Percentiles rank a stretch among this genome's conserved stretches.
phyloP scores from a whole-genome alignment of 1,284 basidiomycete genomes.

The Vanrija sp. region DNA sequence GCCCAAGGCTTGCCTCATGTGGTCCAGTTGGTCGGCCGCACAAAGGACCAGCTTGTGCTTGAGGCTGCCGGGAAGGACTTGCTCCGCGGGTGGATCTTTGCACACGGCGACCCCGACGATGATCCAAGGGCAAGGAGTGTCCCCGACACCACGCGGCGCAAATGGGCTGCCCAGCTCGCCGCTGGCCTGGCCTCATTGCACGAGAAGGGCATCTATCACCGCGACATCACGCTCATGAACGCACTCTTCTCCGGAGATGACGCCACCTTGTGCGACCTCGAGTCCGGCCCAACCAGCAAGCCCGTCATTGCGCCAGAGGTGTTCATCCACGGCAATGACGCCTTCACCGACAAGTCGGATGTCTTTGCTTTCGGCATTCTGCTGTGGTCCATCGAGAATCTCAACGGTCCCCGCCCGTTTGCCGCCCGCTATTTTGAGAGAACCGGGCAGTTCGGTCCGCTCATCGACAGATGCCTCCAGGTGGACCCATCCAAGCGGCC shows the following conservation, averaged over 20 bases:
- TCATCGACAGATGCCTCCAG: background rate
- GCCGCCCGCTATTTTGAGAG: background rate
- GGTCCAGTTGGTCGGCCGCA: background rate
- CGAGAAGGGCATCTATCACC: background rate
- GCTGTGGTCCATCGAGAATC: background rate
- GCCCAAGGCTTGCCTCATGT: background rate
- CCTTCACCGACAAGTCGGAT: background rate
- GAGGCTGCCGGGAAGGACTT: background rate
- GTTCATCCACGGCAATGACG: background rate
- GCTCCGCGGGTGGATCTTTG: too few species aligned
- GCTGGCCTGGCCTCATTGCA: background rate
- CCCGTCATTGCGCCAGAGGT: background rate
- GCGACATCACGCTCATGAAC: background rate
- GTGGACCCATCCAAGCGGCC: background rate
- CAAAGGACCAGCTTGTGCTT: background rate
- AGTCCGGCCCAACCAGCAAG: background rate
- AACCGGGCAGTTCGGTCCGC: background rate
- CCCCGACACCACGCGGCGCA: background rate
- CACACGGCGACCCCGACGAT: too few species aligned
- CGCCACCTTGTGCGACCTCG: background rate
- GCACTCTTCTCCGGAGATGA: background rate
- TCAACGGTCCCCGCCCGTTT: background rate
- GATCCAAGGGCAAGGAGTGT: too few species aligned
- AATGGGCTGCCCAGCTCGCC: background rate
- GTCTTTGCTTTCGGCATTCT: background rate